A percentile compares a stretch with the other conserved stretches of the same genome.
phyloP scores from a whole-genome alignment of 2,329 filamentous ascomycete genomes.

The Botrytis tulipae region DNA sequence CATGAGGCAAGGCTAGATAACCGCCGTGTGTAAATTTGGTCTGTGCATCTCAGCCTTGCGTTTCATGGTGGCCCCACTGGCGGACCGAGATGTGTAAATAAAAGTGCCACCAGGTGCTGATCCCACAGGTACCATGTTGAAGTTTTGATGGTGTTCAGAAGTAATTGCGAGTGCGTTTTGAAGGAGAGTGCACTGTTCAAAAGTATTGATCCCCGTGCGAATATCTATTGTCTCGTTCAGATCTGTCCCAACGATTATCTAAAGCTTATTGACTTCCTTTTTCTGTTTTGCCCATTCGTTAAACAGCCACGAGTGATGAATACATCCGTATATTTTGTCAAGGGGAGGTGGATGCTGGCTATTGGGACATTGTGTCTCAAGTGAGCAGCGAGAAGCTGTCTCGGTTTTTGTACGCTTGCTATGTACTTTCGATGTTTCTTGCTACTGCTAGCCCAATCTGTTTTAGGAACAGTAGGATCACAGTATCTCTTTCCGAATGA shows the following conservation, averaged over 20 bases:
- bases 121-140: conserved; percentile 1
- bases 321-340: not conserved
- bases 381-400: not conserved
- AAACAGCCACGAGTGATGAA: not conserved
- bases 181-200: not conserved
- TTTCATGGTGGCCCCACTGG: conserved; percentile 9
- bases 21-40: conserved; percentile 11
- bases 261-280: too few relatives aligned
- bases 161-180: not conserved
- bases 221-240: not conserved
- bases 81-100: conserved; percentile 4
- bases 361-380: not conserved
- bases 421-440: not conserved
- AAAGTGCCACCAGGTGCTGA: not conserved
- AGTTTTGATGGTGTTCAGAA: not conserved
- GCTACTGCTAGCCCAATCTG: not conserved
- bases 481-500: not conserved
- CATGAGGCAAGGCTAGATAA: conserved; percentile 19
- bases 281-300: not conserved
- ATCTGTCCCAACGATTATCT: not conserved
- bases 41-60: conserved; percentile 18
- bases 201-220: not conserved
- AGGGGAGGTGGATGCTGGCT: not conserved
- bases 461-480: not conserved
- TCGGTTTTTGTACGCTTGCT: not conserved